Base-by-base conservation (phyloP, 108 stramenopile genomes). In the Nitzschia sp. region DNA sequence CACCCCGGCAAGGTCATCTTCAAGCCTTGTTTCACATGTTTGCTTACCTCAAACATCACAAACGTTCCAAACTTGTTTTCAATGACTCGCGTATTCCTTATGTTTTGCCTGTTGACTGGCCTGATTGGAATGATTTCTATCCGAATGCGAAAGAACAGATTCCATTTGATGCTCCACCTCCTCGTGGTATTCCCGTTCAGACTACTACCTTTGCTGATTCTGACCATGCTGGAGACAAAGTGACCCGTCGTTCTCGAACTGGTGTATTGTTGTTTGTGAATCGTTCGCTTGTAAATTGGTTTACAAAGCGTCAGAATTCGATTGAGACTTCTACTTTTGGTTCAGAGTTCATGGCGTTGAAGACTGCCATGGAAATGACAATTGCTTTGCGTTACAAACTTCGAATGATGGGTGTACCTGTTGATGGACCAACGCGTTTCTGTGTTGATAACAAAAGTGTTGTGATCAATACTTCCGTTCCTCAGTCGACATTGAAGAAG, bases 301-400 rank as follows among this genome's bases (percentile, higher is more conserved):
- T 66, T 51, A 59, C 67, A 46, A 85, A 85, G 68, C 66, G 70
- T 31, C 87, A 88, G 54, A 75, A 57, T n/a, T 30, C 57, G 9
- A n/a, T 80, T 23, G 79, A 84, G 59, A 66, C 83, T 0, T 56
- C 59, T 54, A 67, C 74, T 3, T 57, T 51, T 68, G 48, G 87
- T 75, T 64, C 62, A 53, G 82, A 85, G 46, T 76, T 82, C 36
- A 46, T 82, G 17, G 87, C 82, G n/a, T 79, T 83, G 77, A 83
- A 72, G 47, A 54, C 46, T 33, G 71, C 58, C 28, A 47, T 33
- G 31, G 83, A 84, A 48, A 70, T 35, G n/a, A 38, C 78, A 5
- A 6, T 58, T 54, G 82, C 69, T 9, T 33, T 87, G 23, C 48
- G 83, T 51, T 84, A 84, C 70, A 81, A 84, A 67, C 53, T 83